Evolutionary conservation across 2,329 filamentous ascomycete species (phyloP), one percentile per base, ranked within the genome.

Genomic region (Clonostachys byssicola): DNA sequence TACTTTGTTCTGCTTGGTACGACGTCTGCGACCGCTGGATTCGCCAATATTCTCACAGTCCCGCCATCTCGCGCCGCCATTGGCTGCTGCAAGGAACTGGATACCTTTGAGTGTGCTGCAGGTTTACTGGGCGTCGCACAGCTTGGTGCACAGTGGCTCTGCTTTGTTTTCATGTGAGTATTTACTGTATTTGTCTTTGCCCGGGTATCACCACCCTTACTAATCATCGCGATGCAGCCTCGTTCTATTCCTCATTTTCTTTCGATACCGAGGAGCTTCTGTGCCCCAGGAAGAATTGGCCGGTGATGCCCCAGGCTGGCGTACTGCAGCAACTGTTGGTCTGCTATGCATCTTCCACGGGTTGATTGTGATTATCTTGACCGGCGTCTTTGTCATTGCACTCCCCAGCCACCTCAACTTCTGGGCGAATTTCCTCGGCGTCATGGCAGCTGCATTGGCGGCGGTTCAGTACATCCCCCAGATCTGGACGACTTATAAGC

Each of bases 1-100:
- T 94, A 92, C 67, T 99, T 96, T 62, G 85, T 99, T 53, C 80
- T 97, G 3, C 82, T 99, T n/a, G 94, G 94, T 50, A 89, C 88
- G 23, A 92, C 92, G 2, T 95, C 90, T 8, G 88, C 88, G 57
- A 95, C 88, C 45, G 89, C 88, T 43, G 88, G 89, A 23, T 90
- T 99, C 59, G 89, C 89, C 53, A 97, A 97, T 62, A 96, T 99
- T 61, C 73, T 97, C 46, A 86, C 89, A 1, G 80, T 96, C 13
- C 88, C 89, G n/a, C 81, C 84, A 49, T 96, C 89, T 48, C 81
- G 89, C 34, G 78, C 83, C 48, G 92, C 96, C 63, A 85, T 96
- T 51, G 80, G 79, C 46, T 99, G 94, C 67, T 99, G 94, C 68
- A 86, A 78, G 57, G 82, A 89, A 57, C 80, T 97, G 40, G 88